Base-by-base conservation (phyloP, 805 yeast species). In the Hyphopichia homilentoma region DNA sequence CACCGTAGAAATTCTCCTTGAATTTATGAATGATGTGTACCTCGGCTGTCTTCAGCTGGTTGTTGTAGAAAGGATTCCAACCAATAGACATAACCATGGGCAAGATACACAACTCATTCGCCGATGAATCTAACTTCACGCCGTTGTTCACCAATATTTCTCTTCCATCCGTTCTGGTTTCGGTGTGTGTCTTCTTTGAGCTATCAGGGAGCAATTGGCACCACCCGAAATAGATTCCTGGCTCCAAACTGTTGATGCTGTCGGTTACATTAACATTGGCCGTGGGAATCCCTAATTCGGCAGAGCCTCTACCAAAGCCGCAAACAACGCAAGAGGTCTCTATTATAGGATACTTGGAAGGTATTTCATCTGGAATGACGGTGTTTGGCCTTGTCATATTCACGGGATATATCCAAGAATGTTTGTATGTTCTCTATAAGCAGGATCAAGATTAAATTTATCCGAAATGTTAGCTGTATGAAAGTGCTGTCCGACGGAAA, bases 31-130 rank as follows among this genome's bases (percentile, higher is more conserved):
- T 68, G 4, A 93, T 73, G 57, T 93, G 96, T 15, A 93, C 66
- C 48, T 93, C 95, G 3, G 93, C 94, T 0, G 95, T 80, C 59
- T 85, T 86, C 45, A 74, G 73, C 30, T 75, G 68, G 57, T 93
- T 89, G 16, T 79, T 74, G 61, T 78, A 93, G 54, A 81, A 90
- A 23, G 98, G 97, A 52, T 93, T 93, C 84, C 88, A 86, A 1
- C 99, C 99, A 13, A 93, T 71, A 6, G 96, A 85, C 85, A 90
- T 82, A 6, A 93, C 98, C 81, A 88, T 87, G 1, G 97, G 97
- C 16, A 78, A 63, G 2, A 69, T 70, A 13, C 61, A 59, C 31
- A 68, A 68, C 2, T 70, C 60, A 25, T 70, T 74, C n/a, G n/a
- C n/a, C n/a, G n/a, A n/a, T 1, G 32, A 35, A n/a, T 35, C 19